These are phyloP conservation scores for Neurospora sp. DNA, from an alignment of 2,329 filamentous ascomycete species.

Conservation along the genomic window DNA sequence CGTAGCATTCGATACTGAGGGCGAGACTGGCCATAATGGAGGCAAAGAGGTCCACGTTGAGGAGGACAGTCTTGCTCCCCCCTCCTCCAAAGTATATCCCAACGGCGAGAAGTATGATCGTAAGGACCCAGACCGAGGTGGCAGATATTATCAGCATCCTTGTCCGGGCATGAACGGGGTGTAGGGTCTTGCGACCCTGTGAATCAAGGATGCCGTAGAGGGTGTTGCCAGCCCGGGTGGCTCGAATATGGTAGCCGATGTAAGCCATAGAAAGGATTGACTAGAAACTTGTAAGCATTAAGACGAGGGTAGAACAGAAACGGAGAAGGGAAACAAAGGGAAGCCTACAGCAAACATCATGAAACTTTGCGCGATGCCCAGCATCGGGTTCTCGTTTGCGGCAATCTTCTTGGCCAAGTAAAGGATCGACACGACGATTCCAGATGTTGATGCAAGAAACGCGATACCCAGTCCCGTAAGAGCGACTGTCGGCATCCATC, in stretches of 20 bases:
- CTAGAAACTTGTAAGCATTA: conserved; percentile 6
- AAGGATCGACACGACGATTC: conserved; percentile 5
- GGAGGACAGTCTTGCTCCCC: conserved; percentile 4
- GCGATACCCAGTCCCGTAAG: conserved; percentile 4
- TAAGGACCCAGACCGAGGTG: conserved; percentile 19
- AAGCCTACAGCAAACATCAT: conserved; percentile 11
- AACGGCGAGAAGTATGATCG: conserved; percentile 19
- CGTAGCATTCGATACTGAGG: conserved; percentile 8
- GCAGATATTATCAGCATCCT: conserved; percentile 21
- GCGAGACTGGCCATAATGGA: conserved; percentile 13
- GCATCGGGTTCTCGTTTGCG: not conserved
- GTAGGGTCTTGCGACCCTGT: conserved; percentile 16
- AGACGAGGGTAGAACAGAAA: not conserved
- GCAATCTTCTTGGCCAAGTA: conserved; percentile 1
- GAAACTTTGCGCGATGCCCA: conserved; percentile 11
- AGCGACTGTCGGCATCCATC: conserved; percentile 6
- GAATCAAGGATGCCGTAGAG: conserved; percentile 9
- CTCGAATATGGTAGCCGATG: conserved; percentile 21
- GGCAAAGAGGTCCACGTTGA: conserved; percentile 20
- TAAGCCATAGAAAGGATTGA: conserved; percentile 23
- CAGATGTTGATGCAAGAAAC: conserved; percentile 4
- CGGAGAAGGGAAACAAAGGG: not conserved
- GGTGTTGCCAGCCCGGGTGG: conserved; percentile 16
- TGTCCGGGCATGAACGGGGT: conserved; percentile 22
- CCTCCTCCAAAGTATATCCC: conserved; percentile 6